phyloP scores from a whole-genome alignment of 73 alveolate species.

The Paramecium sexaurelia region DNA sequence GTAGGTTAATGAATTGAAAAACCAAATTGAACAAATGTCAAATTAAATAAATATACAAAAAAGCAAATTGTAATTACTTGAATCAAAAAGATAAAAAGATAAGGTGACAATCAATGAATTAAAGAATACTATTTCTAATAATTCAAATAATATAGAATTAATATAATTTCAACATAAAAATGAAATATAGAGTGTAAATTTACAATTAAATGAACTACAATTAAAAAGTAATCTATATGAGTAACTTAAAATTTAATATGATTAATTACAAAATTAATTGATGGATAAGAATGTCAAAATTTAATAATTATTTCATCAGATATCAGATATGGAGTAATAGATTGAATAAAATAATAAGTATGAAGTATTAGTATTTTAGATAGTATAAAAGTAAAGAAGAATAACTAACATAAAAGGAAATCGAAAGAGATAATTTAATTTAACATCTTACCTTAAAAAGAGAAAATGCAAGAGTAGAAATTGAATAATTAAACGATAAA shows the following conservation, averaged over 20 bases:
- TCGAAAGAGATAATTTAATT: background rate
- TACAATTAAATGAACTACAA: background rate
- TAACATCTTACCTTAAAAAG: slow-evolving; percentile 19
- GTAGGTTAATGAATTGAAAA: background rate
- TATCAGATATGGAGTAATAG: background rate
- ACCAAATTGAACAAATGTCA: background rate
- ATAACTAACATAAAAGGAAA: background rate
- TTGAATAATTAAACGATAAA: slow-evolving; percentile 4
- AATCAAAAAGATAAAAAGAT: slow-evolving; percentile 24
- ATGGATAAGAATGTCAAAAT: slow-evolving; percentile 10
- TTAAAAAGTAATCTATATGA: background rate
- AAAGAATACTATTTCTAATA: background rate
- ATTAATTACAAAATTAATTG: background rate
- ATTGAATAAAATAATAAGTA: background rate
- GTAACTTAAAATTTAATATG: background rate
- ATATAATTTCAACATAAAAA: background rate
- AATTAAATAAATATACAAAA: background rate
- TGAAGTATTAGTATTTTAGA: background rate
- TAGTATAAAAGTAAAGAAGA: background rate
- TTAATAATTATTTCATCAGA: background rate
- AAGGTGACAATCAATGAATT: background rate
- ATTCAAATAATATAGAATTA: background rate
- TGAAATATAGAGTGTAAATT: background rate
- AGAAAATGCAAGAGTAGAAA: slow-evolving; percentile 49
- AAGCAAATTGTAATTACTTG: background rate